Percentiles rank a stretch among this genome's conserved stretches.
phyloP scores from a whole-genome alignment of 1,284 basidiomycete species.

The Stygiomarasmius scandens region DNA sequence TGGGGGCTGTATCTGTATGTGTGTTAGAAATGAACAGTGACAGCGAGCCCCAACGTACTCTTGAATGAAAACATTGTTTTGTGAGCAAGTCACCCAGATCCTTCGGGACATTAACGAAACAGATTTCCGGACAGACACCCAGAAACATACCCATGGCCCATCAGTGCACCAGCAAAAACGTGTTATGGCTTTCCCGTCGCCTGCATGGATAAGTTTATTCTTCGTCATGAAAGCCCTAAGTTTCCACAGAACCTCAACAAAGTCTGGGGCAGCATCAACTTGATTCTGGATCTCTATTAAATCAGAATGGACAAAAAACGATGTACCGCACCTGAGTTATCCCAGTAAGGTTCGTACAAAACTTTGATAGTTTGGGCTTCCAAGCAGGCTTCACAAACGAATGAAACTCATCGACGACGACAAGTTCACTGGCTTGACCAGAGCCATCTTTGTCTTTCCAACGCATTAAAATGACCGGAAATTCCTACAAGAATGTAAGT shows the following conservation, averaged over 20 bases:
- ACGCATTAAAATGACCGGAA: conserved; percentile 83
- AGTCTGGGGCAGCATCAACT: conserved; percentile 79
- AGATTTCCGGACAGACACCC: conserved; percentile 23
- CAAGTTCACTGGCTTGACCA: conserved; percentile 58
- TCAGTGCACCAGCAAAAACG: conserved; percentile 80
- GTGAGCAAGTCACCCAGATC: not conserved
- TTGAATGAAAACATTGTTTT: conserved; percentile 1
- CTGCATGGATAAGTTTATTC: conserved; percentile 64
- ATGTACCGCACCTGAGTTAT: conserved; percentile 78
- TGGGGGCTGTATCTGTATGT: conserved; percentile 62
- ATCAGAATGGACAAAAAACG: conserved; percentile 10
- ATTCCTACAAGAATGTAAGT: conserved; percentile 53
- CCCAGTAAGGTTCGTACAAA: conserved; percentile 88
- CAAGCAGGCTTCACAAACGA: conserved; percentile 89
- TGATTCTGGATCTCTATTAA: conserved; percentile 55
- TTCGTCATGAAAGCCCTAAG: conserved; percentile 73
- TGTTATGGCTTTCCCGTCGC: conserved; percentile 55
- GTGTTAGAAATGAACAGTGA: not conserved
- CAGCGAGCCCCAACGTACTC: not conserved
- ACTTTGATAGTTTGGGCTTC: conserved; percentile 78
- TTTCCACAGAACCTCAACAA: conserved; percentile 66
- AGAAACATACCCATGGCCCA: conserved; percentile 62
- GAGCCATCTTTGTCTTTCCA: conserved; percentile 72
- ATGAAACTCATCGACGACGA: conserved; percentile 80
- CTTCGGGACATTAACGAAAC: not conserved